Evolutionary conservation across 768 basidiomycete species (phyloP).

Genomic region (Pleurotus tuber-regium): DNA sequence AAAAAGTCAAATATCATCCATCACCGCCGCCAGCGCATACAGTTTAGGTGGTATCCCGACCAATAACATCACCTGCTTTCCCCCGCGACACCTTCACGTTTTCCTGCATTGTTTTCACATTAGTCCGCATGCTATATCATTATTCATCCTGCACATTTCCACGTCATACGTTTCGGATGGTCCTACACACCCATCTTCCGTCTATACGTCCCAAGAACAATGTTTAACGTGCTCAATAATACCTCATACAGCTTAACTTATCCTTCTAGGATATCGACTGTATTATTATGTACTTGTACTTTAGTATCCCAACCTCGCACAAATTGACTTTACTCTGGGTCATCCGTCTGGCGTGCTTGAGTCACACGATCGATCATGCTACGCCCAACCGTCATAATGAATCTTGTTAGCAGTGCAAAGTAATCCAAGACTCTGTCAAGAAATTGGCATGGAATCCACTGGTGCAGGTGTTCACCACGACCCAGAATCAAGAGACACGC

Average conservation of each 20-base stretch:
- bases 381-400: neutral
- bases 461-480: too few relatives aligned
- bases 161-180: neutral
- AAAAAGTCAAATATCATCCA: slow-evolving; percentile 80
- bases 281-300: slow-evolving; percentile 7
- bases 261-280: slow-evolving; percentile 1
- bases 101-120: neutral
- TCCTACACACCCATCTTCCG: neutral
- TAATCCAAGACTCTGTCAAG: too few relatives aligned
- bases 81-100: neutral
- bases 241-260: neutral
- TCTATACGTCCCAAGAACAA: slow-evolving; percentile 13
- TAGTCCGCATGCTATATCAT: slow-evolving; percentile 1
- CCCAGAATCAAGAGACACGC: too few relatives aligned
- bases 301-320: neutral
- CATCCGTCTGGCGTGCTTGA: neutral
- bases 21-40: slow-evolving; percentile 21
- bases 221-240: neutral
- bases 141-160: neutral
- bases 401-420: too few relatives aligned
- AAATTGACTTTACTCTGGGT: neutral
- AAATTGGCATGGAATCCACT: too few relatives aligned
- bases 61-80: neutral
- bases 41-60: neutral
- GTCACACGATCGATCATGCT: slow-evolving; percentile 4